Percentiles rank a stretch among this genome's conserved stretches.
These are phyloP conservation scores for Setaria italica DNA, from an alignment of 202 grass and related monocot genomes.

Conservation along the genomic window DNA sequence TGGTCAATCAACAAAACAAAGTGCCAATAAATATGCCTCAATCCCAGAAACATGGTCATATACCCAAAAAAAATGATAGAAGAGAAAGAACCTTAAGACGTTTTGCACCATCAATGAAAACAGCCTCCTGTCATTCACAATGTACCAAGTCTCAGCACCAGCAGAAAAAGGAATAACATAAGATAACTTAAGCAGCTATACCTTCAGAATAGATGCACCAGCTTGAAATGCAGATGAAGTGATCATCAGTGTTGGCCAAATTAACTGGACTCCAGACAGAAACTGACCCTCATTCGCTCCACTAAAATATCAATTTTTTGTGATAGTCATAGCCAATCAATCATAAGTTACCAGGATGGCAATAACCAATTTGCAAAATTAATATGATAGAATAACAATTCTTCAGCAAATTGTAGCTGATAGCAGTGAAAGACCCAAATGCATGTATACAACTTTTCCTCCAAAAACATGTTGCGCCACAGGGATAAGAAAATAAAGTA, in stretches of 20 bases:
- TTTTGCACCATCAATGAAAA: conserved; percentile 88
- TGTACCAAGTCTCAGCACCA: conserved; percentile 15
- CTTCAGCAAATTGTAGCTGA: background rate
- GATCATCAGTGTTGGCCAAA: conserved; percentile 83
- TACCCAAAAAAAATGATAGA: conserved; percentile 14
- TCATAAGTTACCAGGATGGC: conserved; percentile 8
- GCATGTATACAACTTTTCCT: background rate
- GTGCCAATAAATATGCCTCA: background rate
- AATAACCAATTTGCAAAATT: background rate
- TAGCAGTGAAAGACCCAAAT: background rate
- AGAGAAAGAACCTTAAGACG: conserved; percentile 62
- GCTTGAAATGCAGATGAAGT: conserved; percentile 89
- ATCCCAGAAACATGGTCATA: background rate
- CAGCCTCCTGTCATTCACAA: conserved; percentile 66
- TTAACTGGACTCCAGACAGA: conserved; percentile 67
- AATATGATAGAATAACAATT: background rate
- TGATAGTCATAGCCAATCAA: conserved; percentile 3
- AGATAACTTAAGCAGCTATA: conserved; percentile 34
- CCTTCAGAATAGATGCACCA: conserved; percentile 90
- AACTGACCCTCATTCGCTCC: conserved; percentile 57
- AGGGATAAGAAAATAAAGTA: background rate
- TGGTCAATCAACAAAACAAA: background rate
- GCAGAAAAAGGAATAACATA: conserved; percentile 22
- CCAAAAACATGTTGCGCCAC: background rate
- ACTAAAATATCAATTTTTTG: conserved; percentile 52